phyloP scores from a whole-genome alignment of 495 filamentous ascomycete species.

The Aspergillus avenaceus region DNA sequence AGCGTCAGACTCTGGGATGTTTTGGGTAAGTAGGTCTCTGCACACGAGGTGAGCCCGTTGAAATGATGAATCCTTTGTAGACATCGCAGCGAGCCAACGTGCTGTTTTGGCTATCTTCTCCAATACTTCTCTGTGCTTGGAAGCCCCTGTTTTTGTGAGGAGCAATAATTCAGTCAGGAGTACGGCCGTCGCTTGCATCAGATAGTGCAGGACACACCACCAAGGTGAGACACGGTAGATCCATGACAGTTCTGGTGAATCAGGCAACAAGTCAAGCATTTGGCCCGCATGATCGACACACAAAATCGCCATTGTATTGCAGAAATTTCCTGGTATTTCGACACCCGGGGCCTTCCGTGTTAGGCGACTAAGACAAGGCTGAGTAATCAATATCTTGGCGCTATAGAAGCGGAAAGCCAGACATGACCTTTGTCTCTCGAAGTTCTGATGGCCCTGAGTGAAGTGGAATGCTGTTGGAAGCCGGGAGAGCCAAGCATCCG shows the following conservation, averaged over 20 bases:
- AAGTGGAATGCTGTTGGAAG: conserved; percentile 46
- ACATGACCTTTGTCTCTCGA: conserved; percentile 21
- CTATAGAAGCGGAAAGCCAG: conserved; percentile 51
- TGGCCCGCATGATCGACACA: conserved; percentile 48
- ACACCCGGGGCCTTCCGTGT: conserved; percentile 25
- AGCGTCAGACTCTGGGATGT: conserved; percentile 2
- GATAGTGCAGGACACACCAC: conserved; percentile 56
- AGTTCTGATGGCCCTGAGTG: conserved; percentile 15
- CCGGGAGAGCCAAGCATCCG: conserved; percentile 45
- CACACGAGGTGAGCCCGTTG: conserved; percentile 45
- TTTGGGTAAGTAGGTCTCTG: conserved; percentile 15
- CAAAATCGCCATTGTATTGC: conserved; percentile 36
- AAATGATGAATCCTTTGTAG: conserved; percentile 35
- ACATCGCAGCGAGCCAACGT: conserved; percentile 42
- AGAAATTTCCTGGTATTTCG: conserved; percentile 35
- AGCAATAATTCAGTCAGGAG: conserved; percentile 50
- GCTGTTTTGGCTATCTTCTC: conserved; percentile 38
- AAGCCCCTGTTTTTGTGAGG: conserved; percentile 33
- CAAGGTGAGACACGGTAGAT: conserved; percentile 48
- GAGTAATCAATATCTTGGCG: conserved; percentile 50
- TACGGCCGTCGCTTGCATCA: conserved; percentile 52
- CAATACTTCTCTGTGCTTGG: conserved; percentile 32
- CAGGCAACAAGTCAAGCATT: conserved; percentile 46
- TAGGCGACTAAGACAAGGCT: conserved; percentile 53
- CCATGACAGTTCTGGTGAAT: conserved; percentile 25